A percentile compares a stretch with the other conserved stretches of the same genome.
phyloP scores from a whole-genome alignment of 2,329 filamentous ascomycete genomes.

The Cercospora brassicicola region DNA sequence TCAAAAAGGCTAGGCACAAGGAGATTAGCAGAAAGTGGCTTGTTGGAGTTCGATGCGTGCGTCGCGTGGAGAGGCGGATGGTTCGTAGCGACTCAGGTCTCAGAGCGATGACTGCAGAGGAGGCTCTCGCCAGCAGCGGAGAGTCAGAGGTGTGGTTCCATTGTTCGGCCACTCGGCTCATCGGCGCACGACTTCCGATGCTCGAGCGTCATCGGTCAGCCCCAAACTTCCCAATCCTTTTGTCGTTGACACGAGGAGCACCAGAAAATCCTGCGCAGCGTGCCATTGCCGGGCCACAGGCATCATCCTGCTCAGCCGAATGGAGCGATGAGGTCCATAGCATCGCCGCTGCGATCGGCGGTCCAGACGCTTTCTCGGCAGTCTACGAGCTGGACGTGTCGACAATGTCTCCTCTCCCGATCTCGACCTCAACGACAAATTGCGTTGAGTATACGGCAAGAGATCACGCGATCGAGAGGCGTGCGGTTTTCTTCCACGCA shows the following conservation, averaged over 20 bases:
- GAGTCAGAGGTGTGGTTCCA: slow-evolving; percentile 2
- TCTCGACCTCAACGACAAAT: slow-evolving; percentile 12
- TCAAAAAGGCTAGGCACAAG: not conserved
- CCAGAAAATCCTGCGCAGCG: not conserved
- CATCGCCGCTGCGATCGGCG: slow-evolving; percentile 22
- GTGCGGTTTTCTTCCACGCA: slow-evolving; percentile 6
- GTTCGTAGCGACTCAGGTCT: slow-evolving; percentile 6
- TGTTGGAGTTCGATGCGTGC: not conserved
- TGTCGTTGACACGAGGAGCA: not conserved
- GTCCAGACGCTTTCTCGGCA: slow-evolving; percentile 11
- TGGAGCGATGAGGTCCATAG: slow-evolving; percentile 31
- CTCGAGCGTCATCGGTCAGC: slow-evolving; percentile 3
- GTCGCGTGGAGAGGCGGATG: slow-evolving; percentile 5
- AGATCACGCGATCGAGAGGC: not conserved
- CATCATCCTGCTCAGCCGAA: slow-evolving; percentile 3
- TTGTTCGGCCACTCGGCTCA: slow-evolving; percentile 1
- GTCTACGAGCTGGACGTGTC: slow-evolving; percentile 26
- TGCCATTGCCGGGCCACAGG: slow-evolving; percentile 12
- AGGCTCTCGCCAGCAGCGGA: not conserved
- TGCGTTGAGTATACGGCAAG: not conserved
- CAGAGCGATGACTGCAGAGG: slow-evolving; percentile 5
- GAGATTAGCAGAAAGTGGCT: not conserved
- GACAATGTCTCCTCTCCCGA: slow-evolving; percentile 27
- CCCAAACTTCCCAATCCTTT: slow-evolving; percentile 4
- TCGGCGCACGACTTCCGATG: not conserved